Conservation (phyloP, 106 monocot species). For the Phalaenopsis equestris region DNA sequence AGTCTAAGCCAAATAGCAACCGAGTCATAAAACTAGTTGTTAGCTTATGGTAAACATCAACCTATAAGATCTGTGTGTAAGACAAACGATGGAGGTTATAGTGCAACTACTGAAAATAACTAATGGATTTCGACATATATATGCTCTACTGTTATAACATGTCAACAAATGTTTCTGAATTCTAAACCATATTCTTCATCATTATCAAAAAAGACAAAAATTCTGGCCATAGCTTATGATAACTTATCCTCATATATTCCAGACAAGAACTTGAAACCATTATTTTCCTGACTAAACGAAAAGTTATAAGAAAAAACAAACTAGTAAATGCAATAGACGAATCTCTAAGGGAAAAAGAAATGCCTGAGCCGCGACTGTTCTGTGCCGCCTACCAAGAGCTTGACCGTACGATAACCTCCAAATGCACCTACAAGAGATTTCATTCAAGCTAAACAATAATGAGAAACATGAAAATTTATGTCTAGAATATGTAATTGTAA, state of each 20-base stretch:
- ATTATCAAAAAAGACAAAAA: too few species aligned
- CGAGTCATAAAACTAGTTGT: not conserved
- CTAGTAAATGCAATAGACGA: not conserved
- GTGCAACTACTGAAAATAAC: not conserved
- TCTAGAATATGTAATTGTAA: not conserved
- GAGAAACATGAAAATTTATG: not conserved
- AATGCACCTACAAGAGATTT: constrained; percentile 28
- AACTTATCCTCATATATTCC: not conserved
- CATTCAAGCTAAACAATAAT: not conserved
- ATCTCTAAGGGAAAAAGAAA: not conserved
- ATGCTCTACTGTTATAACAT: not conserved
- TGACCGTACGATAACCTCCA: constrained; percentile 25
- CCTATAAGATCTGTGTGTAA: not conserved
- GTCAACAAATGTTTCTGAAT: not conserved
- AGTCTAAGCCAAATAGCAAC: not conserved
- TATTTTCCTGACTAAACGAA: not conserved
- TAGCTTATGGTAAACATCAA: not conserved
- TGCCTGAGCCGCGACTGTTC: constrained; percentile 22
- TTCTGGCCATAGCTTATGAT: not conserved
- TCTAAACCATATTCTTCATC: too few species aligned
- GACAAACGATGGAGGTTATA: not conserved
- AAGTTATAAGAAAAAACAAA: not conserved
- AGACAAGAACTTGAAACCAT: not conserved
- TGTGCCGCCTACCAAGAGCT: constrained; percentile 13
- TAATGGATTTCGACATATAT: not conserved